phyloP scores from a whole-genome alignment of 2,329 filamentous ascomycete species.

The Colletotrichum lentis region DNA sequence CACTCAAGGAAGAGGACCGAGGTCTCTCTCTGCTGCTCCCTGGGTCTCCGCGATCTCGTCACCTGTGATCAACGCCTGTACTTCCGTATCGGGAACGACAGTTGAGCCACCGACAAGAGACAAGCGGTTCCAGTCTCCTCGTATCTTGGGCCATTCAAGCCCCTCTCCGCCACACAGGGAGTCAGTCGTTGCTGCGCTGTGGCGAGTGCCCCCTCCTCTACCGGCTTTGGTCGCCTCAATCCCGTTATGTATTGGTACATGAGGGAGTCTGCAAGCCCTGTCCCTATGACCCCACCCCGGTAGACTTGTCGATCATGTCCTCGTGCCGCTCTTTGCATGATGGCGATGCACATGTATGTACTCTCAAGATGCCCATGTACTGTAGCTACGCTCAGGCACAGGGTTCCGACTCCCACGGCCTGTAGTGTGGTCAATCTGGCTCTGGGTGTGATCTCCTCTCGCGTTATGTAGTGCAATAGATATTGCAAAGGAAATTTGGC shows the following conservation, averaged over 20 bases:
- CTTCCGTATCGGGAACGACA: conserved; percentile 25
- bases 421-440: neutral
- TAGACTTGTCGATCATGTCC: conserved; percentile 11
- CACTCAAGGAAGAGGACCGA: neutral
- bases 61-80: conserved; percentile 25
- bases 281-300: conserved; percentile 22
- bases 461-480: neutral
- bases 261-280: neutral
- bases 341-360: conserved; percentile 14
- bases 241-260: conserved; percentile 35
- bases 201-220: conserved; percentile 18
- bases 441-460: neutral
- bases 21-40: neutral
- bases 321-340: conserved; percentile 29
- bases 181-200: conserved; percentile 9
- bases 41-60: neutral
- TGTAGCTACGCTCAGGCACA: conserved; percentile 17
- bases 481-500: neutral
- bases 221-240: neutral
- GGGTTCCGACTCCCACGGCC: conserved; percentile 2
- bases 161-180: neutral
- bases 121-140: conserved; percentile 7
- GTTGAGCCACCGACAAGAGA: conserved; percentile 18
- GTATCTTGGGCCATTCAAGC: conserved; percentile 28
- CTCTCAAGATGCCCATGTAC: neutral